Conservation (phyloP, 176 grass and related monocot genomes). For the Aechmea fasciata region DNA sequence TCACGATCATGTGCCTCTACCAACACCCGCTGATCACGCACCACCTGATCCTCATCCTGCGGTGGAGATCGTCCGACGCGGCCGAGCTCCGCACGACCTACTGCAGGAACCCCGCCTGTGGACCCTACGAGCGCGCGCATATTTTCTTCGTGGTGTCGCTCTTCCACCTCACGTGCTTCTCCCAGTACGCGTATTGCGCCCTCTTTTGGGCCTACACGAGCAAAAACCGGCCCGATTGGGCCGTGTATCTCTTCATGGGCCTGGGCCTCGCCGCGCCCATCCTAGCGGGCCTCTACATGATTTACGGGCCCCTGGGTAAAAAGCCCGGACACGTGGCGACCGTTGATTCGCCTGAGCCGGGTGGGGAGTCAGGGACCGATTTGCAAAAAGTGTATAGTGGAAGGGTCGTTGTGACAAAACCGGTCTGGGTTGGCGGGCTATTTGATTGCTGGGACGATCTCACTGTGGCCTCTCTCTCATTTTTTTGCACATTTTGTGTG, state of each 20-base stretch:
- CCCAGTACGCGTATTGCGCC: conserved; percentile 46
- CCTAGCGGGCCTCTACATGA: conserved; percentile 37
- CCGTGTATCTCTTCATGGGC: conserved; percentile 44
- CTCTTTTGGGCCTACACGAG: conserved; percentile 50
- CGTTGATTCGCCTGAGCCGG: not conserved
- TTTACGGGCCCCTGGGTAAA: conserved; percentile 41
- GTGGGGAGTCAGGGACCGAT: not conserved
- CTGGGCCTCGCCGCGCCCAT: conserved; percentile 36
- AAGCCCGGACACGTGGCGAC: conserved; percentile 13
- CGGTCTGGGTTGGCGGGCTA: conserved; percentile 46
- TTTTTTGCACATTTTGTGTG: conserved; percentile 73
- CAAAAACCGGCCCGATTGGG: conserved; percentile 35
- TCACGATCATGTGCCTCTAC: conserved; percentile 81
- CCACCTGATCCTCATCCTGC: conserved; percentile 40
- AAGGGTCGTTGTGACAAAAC: conserved; percentile 8
- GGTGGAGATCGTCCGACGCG: conserved; percentile 30
- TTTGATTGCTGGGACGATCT: conserved; percentile 54
- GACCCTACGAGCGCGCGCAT: conserved; percentile 29
- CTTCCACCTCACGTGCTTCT: conserved; percentile 52
- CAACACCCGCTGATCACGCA: conserved; percentile 56
- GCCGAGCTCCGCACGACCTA: conserved; percentile 34
- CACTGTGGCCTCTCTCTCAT: conserved; percentile 50
- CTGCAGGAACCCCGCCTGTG: conserved; percentile 29
- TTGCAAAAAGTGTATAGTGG: no score
- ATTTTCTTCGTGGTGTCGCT: conserved; percentile 35